These are phyloP conservation scores for Nothopassalora personata DNA, from an alignment of 2,329 filamentous ascomycete genomes.

Conservation along the genomic window DNA sequence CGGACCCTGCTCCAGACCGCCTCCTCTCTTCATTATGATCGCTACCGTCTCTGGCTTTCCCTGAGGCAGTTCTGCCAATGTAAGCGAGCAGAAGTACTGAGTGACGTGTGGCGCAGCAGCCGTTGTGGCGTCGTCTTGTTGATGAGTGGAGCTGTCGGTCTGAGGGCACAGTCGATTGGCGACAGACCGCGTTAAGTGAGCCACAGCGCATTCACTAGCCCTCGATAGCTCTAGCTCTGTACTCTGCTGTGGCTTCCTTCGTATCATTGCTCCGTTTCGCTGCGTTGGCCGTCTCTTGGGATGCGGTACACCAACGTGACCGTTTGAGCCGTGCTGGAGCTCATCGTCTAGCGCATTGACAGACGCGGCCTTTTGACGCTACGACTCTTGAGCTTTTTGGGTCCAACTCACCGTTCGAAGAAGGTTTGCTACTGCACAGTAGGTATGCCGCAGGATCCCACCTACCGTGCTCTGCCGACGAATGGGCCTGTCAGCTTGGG, in stretches of 20 bases:
- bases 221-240: neutral
- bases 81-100: neutral
- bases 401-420: neutral
- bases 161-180: neutral
- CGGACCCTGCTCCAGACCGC: conserved; percentile 3
- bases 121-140: neutral
- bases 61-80: neutral
- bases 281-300: conserved; percentile 6
- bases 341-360: conserved; percentile 1
- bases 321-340: neutral
- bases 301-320: conserved; percentile 9
- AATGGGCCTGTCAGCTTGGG: conserved; percentile 1
- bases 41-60: neutral
- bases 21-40: neutral
- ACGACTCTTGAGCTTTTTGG: neutral
- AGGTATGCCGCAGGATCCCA: neutral
- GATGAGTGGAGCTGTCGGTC: neutral
- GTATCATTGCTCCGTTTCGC: conserved; percentile 15
- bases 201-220: conserved; percentile 4
- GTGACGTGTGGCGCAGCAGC: conserved; percentile 1
- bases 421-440: neutral
- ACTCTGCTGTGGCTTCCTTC: conserved; percentile 19
- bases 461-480: neutral
- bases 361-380: neutral
- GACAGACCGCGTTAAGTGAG: neutral